These are phyloP conservation scores for Ogataea henricii DNA, from an alignment of 805 yeast genomes.

Conservation along the genomic window DNA sequence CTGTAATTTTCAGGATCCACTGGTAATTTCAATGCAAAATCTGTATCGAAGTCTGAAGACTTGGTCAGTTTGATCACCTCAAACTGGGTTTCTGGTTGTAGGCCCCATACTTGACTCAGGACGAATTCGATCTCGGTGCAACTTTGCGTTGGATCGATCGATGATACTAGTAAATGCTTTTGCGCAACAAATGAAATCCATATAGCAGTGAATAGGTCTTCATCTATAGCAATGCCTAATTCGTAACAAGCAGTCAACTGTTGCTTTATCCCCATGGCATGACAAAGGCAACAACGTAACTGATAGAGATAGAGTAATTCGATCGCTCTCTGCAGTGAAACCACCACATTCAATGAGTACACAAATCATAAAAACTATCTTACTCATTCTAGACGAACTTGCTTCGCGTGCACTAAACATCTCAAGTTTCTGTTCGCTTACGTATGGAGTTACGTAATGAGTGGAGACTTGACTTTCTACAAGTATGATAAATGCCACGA, in stretches of 20 bases:
- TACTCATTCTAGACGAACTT: too few species aligned
- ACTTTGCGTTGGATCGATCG: conserved; percentile 19
- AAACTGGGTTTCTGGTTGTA: conserved; percentile 1
- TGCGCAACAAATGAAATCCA: conserved; percentile 29
- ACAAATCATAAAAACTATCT: too few species aligned
- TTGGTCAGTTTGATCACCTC: conserved; percentile 3
- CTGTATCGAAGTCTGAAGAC: conserved; percentile 8
- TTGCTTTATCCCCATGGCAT: conserved; percentile 7
- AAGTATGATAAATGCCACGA: too few species aligned
- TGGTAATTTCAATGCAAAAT: conserved; percentile 7
- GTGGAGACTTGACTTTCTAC: too few species aligned
- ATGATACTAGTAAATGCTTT: conserved; percentile 30
- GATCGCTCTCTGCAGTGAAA: too few species aligned
- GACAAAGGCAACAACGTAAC: not conserved
- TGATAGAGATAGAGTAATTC: too few species aligned
- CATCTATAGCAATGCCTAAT: conserved; percentile 17
- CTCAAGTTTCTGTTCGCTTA: not conserved
- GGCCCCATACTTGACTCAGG: conserved; percentile 15
- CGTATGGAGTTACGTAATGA: too few species aligned
- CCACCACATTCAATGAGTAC: too few species aligned
- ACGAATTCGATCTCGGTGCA: conserved; percentile 20
- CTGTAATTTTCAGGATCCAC: conserved; percentile 7
- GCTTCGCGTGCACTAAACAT: not conserved
- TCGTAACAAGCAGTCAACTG: conserved; percentile 7
- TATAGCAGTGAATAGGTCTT: conserved; percentile 24